Evolutionary conservation across 768 basidiomycete genomes (phyloP).

Genomic region (Boletus barrowsii): DNA sequence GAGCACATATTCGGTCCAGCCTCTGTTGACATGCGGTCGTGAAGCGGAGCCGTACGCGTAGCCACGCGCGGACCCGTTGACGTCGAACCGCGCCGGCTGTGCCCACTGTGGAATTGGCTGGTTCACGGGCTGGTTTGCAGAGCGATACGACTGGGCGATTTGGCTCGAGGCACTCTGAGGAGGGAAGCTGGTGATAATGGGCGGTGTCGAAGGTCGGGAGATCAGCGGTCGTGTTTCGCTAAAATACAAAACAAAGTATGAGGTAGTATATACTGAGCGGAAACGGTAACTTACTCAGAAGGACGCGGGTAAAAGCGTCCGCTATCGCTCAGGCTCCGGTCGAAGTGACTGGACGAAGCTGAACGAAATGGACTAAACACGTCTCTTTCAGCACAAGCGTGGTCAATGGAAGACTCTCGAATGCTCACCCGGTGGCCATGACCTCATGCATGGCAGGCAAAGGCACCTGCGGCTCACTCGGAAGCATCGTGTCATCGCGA

Average conservation of each 20-base stretch:
- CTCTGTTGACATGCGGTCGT: conserved; percentile 36
- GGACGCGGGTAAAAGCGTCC: conserved; percentile 8
- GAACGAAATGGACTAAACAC: conserved; percentile 15
- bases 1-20: conserved; percentile 76
- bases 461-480: conserved; percentile 28
- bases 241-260: background rate
- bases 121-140: conserved; percentile 16
- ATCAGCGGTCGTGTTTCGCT: conserved; percentile 59
- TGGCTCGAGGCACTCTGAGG: conserved; percentile 18
- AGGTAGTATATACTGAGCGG: background rate
- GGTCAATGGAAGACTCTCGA: background rate
- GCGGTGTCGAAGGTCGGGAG: conserved; percentile 32
- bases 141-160: conserved; percentile 25
- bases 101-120: conserved; percentile 31
- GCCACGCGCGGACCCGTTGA: conserved; percentile 31
- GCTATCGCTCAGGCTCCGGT: conserved; percentile 14
- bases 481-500: conserved; percentile 28
- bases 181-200: conserved; percentile 23
- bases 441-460: conserved; percentile 35
- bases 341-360: conserved; percentile 16
- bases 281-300: conserved; percentile 25
- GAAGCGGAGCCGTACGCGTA: conserved; percentile 27
- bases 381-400: background rate
- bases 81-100: conserved; percentile 20
- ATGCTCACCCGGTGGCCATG: conserved; percentile 23